Conservation (phyloP, 2,329 filamentous ascomycete genomes). For the Ceratocystis cacaofunesta region DNA sequence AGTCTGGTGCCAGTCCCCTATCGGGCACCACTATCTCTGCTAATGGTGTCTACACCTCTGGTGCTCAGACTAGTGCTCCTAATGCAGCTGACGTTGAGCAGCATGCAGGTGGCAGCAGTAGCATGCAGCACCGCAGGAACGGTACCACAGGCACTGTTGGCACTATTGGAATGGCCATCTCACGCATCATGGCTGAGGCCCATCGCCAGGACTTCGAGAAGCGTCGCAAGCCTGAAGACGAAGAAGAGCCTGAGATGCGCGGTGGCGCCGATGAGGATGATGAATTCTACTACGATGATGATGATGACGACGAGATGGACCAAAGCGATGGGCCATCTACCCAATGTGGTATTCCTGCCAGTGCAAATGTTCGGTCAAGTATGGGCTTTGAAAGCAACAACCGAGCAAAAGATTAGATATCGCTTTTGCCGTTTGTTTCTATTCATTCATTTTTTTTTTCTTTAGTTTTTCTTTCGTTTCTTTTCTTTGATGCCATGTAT, state of each 20-base stretch:
- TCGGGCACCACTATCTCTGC: not conserved
- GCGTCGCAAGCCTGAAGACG: constrained; percentile 34
- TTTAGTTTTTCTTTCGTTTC: not conserved
- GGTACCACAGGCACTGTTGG: constrained; percentile 19
- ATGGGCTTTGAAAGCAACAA: constrained; percentile 3
- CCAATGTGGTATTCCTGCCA: not conserved
- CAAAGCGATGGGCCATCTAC: not conserved
- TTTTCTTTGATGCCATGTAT: not conserved
- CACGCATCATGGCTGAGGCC: constrained; percentile 61
- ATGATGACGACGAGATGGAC: constrained; percentile 23
- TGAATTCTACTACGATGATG: constrained; percentile 19
- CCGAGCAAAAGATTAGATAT: constrained; percentile 1
- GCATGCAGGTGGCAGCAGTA: constrained; percentile 19
- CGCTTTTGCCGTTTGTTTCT: not conserved
- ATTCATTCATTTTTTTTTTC: not conserved
- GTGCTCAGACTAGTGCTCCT: not conserved
- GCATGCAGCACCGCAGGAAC: constrained; percentile 8
- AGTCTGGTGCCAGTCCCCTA: not conserved
- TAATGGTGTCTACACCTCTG: not conserved
- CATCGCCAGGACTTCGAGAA: constrained; percentile 89
- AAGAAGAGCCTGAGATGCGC: constrained; percentile 16
- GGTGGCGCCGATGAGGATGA: constrained; percentile 20
- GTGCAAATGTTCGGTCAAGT: not conserved
- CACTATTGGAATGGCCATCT: constrained; percentile 28
- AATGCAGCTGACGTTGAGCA: constrained; percentile 3